Evolutionary conservation across 2,329 filamentous ascomycete genomes (phyloP), one percentile per base, ranked within the genome.

Genomic region (Neonectria neomacrospora): DNA sequence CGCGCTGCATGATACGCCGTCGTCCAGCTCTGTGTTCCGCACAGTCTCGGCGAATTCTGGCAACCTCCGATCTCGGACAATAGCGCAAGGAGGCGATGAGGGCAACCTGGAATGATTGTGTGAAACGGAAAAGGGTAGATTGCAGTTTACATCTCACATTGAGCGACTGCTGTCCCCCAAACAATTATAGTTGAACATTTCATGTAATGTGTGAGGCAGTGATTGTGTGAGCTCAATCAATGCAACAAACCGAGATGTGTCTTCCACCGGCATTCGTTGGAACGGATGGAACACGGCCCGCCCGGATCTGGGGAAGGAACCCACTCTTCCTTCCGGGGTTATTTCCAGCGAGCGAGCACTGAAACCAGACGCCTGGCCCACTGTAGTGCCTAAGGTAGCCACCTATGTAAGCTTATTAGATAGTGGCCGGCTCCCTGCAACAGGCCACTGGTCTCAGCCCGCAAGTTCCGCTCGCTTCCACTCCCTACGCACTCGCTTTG

Each of bases 11-110:
- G 77, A 82, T 26, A 70, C 86, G 66, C 82, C 83, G 1, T 89
- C 87, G 2, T 89, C 88, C 5, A 89, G 85, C 2, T 90, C 87
- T 0, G 88, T 90, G 0, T 90, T 90, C 66, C 80, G 84, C 9
- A 90, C 88, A 1, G 83, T 32, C 0, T 71, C 68, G 18, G 65
- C 58, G 10, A 60, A 58, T 10, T 64, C 55, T 2, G 54, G 26
- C 11, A 58, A 59, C 4, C 48, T 71, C n/a, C 61, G 70, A 16
- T 41, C 55, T 51, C 61, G 61, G 28, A 52, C 28, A 3, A 11
- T 22, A 14, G 18, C 26, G 12, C 61, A 59, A n/a, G 52, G 55
- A 32, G 44, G 20, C 12, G 32, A 20, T 26, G 12, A 61, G 3
- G 5, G 16, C 11, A 7, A 16, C 3, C 10, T 28, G 7, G 26